Evolutionary conservation across 306 rosid species (phyloP).

Genomic region (Cicer bijugum): DNA sequence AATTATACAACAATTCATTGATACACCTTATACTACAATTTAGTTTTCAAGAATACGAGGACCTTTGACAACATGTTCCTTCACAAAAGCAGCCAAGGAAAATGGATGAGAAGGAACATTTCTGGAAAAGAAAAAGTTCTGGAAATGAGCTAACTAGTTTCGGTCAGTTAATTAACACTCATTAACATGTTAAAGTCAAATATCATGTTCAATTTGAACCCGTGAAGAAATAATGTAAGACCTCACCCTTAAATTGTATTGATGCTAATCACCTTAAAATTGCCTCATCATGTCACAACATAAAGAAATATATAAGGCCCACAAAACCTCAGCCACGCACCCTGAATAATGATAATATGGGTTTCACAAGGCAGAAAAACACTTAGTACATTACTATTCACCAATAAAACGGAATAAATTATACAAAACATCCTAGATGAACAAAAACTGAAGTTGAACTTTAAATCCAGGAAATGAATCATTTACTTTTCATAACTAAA

Average conservation of each 20-base stretch:
- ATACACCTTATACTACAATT: slow-evolving; percentile 7
- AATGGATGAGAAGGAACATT: slow-evolving; percentile 31
- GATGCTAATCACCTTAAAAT: slow-evolving; percentile 11
- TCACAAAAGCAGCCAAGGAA: slow-evolving; percentile 29
- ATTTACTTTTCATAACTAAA: slow-evolving; percentile 39
- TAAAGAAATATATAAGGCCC: slow-evolving; percentile 31
- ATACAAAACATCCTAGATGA: slow-evolving; percentile 35
- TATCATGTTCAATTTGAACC: slow-evolving; percentile 22
- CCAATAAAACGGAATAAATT: slow-evolving; percentile 8
- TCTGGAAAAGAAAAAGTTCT: slow-evolving; percentile 1
- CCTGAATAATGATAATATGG: slow-evolving; percentile 31
- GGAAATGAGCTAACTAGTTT: slow-evolving; percentile 14
- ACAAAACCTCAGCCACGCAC: slow-evolving; percentile 19
- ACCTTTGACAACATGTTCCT: slow-evolving; percentile 4
- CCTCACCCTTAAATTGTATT: not conserved
- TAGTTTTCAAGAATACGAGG: slow-evolving; percentile 37
- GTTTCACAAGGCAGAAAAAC: slow-evolving; percentile 19
- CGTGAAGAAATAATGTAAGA: slow-evolving; percentile 27
- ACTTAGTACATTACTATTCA: slow-evolving; percentile 8
- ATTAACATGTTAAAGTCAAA: slow-evolving; percentile 31
- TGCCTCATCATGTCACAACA: slow-evolving; percentile 3
- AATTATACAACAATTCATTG: slow-evolving; percentile 26
- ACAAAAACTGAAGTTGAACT: slow-evolving; percentile 16
- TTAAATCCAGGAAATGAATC: slow-evolving; percentile 15
- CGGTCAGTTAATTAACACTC: slow-evolving; percentile 11